Evolutionary conservation across 345 rosid genomes (phyloP).

Genomic region (Citrus sp.): DNA sequence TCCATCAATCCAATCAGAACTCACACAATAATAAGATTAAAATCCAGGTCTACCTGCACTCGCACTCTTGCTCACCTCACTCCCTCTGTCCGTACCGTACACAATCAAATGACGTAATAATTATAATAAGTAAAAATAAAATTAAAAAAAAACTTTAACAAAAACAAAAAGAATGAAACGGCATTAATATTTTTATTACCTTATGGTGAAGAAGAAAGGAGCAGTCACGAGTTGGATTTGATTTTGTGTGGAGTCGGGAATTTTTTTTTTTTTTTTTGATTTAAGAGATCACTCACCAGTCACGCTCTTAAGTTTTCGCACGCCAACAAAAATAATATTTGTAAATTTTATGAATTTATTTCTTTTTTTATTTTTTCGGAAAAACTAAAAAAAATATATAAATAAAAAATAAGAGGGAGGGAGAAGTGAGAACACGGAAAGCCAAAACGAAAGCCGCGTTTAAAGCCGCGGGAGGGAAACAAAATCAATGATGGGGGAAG

Average conservation of each 20-base stretch:
- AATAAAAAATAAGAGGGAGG: too few species aligned
- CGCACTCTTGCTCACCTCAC: neutral
- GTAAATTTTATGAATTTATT: neutral
- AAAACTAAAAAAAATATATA: neutral
- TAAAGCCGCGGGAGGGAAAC: constrained; percentile 41
- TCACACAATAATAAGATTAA: neutral
- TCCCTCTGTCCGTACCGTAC: neutral
- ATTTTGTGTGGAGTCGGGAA: neutral
- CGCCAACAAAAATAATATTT: neutral
- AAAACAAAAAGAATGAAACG: neutral
- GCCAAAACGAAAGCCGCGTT: constrained; percentile 58
- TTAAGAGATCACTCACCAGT: constrained; percentile 9
- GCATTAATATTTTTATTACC: neutral
- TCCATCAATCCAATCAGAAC: constrained; percentile 31
- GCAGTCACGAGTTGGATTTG: constrained; percentile 6
- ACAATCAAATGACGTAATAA: neutral
- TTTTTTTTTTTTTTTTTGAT: neutral
- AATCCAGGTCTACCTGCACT: constrained; percentile 5
- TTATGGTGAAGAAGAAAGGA: neutral
- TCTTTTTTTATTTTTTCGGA: neutral
- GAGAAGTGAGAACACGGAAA: constrained; percentile 2
- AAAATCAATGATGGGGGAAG: neutral
- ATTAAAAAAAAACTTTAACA: neutral
- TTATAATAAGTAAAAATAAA: neutral
- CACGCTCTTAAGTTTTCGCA: neutral